Evolutionary conservation across 805 yeast genomes (phyloP), one percentile per base, ranked within the genome.

Genomic region (Ogataea neopini): DNA sequence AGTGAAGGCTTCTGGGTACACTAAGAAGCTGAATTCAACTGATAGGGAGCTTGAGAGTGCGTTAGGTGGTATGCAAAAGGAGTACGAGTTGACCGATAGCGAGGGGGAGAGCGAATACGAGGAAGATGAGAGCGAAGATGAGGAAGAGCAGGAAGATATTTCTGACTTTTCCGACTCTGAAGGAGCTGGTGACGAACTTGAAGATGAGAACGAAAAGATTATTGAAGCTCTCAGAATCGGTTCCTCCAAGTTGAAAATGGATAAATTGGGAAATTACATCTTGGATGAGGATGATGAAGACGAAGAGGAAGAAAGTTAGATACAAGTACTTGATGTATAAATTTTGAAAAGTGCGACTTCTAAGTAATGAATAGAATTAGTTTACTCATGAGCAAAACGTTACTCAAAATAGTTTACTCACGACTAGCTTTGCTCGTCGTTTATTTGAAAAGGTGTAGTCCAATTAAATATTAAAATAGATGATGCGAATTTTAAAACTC

Each of bases 1-100:
- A 53, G 95, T 94, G 2, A 84, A 86, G 59, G 99, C 99, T 0
- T 88, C 96, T 0, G 99, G 99, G 1, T 89, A 77, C 60, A 69
- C 71, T 17, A 77, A 71, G 53, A 71, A 70, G 55, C 56, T 57
- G 34, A 67, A 66, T 42, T 50, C 62, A 48, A 78, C 76, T 47
- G 77, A 72, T 37, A 75, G 77, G 58, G 91, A 86, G 45, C 73
- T 90, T 57, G 97, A 90, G 63, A 75, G 73, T 33, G 96, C 96
- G 1, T 81, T 90, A 43, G 75, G 77, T 32, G 70, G 75, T 3
- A 83, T 84, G 89, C 76, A 88, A 68, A 66, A 71, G 19, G 69
- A 63, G 22, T 56, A 62, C 3, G 67, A 52, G 19, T 61, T 49
- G 2, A 68, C 66, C 4, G 71, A 63, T 1, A 71, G 63, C 1